Base-by-base conservation (phyloP, 768 basidiomycete species). In the Agrocybe pediades region DNA sequence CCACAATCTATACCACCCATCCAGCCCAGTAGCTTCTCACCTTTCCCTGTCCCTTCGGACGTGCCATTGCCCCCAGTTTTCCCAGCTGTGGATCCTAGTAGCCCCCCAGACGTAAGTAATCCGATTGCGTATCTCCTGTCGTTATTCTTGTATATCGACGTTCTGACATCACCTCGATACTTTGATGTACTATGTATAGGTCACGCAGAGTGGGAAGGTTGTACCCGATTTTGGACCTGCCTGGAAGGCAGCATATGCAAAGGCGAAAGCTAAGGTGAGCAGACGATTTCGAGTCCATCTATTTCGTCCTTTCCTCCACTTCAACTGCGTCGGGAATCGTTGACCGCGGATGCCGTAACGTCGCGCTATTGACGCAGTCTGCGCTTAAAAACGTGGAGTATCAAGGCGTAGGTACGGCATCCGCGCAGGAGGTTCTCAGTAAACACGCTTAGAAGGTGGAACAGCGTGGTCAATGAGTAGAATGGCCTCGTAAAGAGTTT, bases 11-110 rank as follows among this genome's bases (percentile, higher is more conserved):
- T 49, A 46, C 55, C 55, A 8, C 45, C 55, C 15, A 56, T 51
- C 27, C 13, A 46, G 17, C 50, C 62, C 17, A 41, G 26, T 25
- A 45, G 49, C 40, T 87, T 88, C 74, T 68, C 77, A 11, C 78
- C 85, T 3, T 87, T 80, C 73, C 85, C 87, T 1, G 74, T 80
- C 13, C 85, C 88, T 15, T 78, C 82, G 0, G 77, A 83, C 49
- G 59, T 70, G 0, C 76, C 88, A 6, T 68, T 82, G 46, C 74
- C 81, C 0, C 78, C 78, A 7, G 66, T 81, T 4, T 88, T 80
- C 63, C 81, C 82, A 9, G 68, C 71, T 9, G 76, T 78, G 3
- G 78, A 85, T 55, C 87, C 87, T 1, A 69, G 69, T 17, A 68
- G 71, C 1, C 88, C 88, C 0, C 68, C 81, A 0, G 82, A 47